These are phyloP conservation scores for Neopestalotiopsis rosae DNA, from an alignment of 2,329 filamentous ascomycete genomes.

Conservation along the genomic window DNA sequence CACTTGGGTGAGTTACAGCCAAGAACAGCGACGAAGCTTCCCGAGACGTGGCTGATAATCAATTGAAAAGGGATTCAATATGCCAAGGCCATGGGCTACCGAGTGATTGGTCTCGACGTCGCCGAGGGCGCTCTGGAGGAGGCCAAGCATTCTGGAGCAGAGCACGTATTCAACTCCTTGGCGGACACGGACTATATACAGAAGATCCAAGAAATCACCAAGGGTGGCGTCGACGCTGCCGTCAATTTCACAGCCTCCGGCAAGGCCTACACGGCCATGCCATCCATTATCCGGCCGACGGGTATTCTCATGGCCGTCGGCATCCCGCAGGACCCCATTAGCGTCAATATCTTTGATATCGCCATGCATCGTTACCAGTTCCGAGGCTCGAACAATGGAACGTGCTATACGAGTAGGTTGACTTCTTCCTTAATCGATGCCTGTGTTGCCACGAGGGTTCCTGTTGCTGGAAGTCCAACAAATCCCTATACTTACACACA, in stretches of 20 bases:
- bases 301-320: slow-evolving; percentile 24
- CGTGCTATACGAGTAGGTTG: slow-evolving; percentile 4
- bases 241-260: slow-evolving; percentile 4
- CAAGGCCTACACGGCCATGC: background rate
- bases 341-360: slow-evolving; percentile 16
- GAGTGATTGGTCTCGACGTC: slow-evolving; percentile 31
- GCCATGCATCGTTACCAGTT: background rate
- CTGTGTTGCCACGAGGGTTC: background rate
- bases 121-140: slow-evolving; percentile 23
- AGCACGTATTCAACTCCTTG: slow-evolving; percentile 22
- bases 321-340: slow-evolving; percentile 21
- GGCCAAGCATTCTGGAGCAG: slow-evolving; percentile 18
- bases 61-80: slow-evolving; percentile 24
- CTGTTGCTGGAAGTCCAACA: background rate
- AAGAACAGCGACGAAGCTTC: background rate
- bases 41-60: background rate
- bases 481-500: background rate
- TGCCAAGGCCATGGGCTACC: slow-evolving; percentile 30
- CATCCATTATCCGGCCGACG: slow-evolving; percentile 16
- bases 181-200: slow-evolving; percentile 10
- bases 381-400: slow-evolving; percentile 8
- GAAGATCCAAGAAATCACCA: slow-evolving; percentile 3
- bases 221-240: slow-evolving; percentile 5
- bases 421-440: background rate
- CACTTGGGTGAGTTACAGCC: slow-evolving; percentile 24